These are phyloP conservation scores for Mucor saturninus DNA, from an alignment of 371 early-diverging fungal species.

Conservation along the genomic window DNA sequence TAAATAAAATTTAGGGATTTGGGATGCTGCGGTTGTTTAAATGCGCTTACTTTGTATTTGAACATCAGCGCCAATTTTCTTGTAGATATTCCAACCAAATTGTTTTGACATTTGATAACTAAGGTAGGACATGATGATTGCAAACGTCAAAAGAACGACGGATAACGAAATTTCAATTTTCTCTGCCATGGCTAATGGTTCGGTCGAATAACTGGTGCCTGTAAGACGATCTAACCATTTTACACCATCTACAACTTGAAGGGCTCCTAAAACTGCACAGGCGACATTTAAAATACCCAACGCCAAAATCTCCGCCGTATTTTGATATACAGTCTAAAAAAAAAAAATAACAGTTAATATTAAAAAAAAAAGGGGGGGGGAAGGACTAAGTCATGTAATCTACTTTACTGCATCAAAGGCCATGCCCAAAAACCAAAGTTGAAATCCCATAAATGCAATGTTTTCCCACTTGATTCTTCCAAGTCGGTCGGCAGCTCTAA, in stretches of 20 bases:
- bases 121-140: slow-evolving; percentile 33
- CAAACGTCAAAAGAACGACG: slow-evolving; percentile 38
- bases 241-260: slow-evolving; percentile 51
- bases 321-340: slow-evolving; percentile 50
- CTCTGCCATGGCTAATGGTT: slow-evolving; percentile 37
- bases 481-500: slow-evolving; percentile 25
- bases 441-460: slow-evolving; percentile 37
- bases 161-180: slow-evolving; percentile 50
- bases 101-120: slow-evolving; percentile 43
- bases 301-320: slow-evolving; percentile 48
- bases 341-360: not conserved
- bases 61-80: slow-evolving; percentile 45
- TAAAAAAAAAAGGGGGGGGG: slow-evolving; percentile 1
- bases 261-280: slow-evolving; percentile 50
- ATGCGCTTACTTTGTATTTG: slow-evolving; percentile 29
- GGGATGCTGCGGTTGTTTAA: not conserved
- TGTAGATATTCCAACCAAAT: slow-evolving; percentile 47
- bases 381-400: not conserved
- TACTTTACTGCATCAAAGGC: slow-evolving; percentile 52
- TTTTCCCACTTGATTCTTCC: slow-evolving; percentile 41
- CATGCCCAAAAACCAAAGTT: slow-evolving; percentile 37
- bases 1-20: not conserved
- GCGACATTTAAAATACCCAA: slow-evolving; percentile 48
- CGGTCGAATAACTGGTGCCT: slow-evolving; percentile 20
- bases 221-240: slow-evolving; percentile 42